Evolutionary conservation across 1,284 basidiomycete genomes (phyloP), one percentile per base, ranked within the genome.

Genomic region (Ceratobasidium sp.): DNA sequence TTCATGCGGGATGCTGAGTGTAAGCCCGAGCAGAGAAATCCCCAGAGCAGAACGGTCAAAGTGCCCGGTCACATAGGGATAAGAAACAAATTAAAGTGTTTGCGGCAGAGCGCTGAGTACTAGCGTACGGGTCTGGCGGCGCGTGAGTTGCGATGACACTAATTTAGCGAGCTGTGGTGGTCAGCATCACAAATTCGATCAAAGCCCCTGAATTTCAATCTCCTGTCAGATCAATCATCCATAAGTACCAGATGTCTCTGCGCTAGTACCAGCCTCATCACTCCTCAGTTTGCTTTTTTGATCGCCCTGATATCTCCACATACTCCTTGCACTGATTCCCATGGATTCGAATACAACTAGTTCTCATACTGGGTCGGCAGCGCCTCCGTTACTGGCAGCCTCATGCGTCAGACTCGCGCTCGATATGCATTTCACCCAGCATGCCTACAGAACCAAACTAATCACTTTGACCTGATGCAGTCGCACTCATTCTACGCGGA

Each of bases 321-420:
- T 2, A 16, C 14, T 14, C 30, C 28, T 55, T 32, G 21, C 26
- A 55, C 11, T 32, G 23, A 9, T 32, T 55, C 28, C 6, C 54
- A 7, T n/a, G n/a, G 54, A 32, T 13, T 11, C 6, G 1, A 23
- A 32, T 32, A 28, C 30, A 3, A 32, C 30, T 16, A n/a, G n/a
- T n/a, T 4, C 50, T 21, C 14, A 4, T 16, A 16, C 16, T 30
- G 26, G 21, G 26, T 32, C 38, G 16, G 1, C 38, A 3, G 26
- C 54, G 7, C 54, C 54, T 2, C 28, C 38, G 38, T 26, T 14
- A 32, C 54, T 55, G 11, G 54, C 8, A 55, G 54, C 28, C 54
- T 32, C 5, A 55, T 55, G 54, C 54, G 26, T 16, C 54, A 55
- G n/a, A 55, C 54, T 16, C 54, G 26, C 3, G 54, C 54, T n/a